Evolutionary conservation across 108 stramenopile species (phyloP).

Genomic region (Thalassiosira profunda): DNA sequence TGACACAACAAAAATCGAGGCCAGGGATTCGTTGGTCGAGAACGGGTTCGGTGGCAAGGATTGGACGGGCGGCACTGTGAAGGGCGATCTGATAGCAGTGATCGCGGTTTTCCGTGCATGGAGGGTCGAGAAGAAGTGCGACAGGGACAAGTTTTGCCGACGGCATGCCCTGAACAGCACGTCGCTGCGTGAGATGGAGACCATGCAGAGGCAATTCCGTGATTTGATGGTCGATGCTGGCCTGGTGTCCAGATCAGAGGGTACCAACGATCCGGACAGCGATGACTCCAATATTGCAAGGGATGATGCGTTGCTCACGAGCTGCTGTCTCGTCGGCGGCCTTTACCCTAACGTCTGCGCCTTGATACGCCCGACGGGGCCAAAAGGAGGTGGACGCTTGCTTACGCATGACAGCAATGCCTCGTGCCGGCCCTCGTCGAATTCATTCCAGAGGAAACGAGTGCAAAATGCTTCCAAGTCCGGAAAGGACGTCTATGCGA

Average conservation of each 20-base stretch:
- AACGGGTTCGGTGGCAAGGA: slow-evolving; percentile 66
- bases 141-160: slow-evolving; percentile 34
- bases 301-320: slow-evolving; percentile 61
- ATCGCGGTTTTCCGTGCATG: slow-evolving; percentile 67
- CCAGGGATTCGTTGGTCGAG: slow-evolving; percentile 45
- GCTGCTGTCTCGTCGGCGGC: slow-evolving; percentile 67
- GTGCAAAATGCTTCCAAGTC: slow-evolving; percentile 43
- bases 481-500: slow-evolving; percentile 71
- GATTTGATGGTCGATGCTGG: slow-evolving; percentile 60
- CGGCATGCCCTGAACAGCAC: slow-evolving; percentile 45
- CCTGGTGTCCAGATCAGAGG: slow-evolving; percentile 36
- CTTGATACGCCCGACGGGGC: slow-evolving; percentile 52
- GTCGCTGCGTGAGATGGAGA: slow-evolving; percentile 50
- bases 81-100: slow-evolving; percentile 69
- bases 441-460: slow-evolving; percentile 62
- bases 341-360: slow-evolving; percentile 74
- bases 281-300: slow-evolving; percentile 37
- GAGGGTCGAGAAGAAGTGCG: too few relatives aligned
- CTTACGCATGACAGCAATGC: slow-evolving; percentile 57
- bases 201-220: slow-evolving; percentile 54
- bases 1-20: slow-evolving; percentile 21
- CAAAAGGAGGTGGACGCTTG: slow-evolving; percentile 46
- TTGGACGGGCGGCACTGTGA: slow-evolving; percentile 58
- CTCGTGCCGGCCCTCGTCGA: slow-evolving; percentile 29
- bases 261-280: not conserved